Percentiles rank a stretch among this genome's conserved stretches.
Conservation (phyloP, 2,329 filamentous ascomycete genomes). For the Onygena corvina region DNA sequence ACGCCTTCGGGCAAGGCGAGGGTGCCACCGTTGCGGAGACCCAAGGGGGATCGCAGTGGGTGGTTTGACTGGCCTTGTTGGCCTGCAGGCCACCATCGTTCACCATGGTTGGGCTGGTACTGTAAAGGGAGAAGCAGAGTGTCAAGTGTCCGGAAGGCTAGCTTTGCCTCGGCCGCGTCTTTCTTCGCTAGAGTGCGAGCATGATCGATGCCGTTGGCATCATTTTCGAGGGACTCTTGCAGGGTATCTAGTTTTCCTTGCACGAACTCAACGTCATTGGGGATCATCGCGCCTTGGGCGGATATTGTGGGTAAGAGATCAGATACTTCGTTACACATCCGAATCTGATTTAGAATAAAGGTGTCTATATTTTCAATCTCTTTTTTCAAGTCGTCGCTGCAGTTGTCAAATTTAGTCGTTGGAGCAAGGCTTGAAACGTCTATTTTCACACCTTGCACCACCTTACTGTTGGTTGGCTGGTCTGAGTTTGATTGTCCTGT, state of each 20-base stretch:
- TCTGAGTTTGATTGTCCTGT: constrained; percentile 22
- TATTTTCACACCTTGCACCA: constrained; percentile 61
- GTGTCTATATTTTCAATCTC: constrained; percentile 67
- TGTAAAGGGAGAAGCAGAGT: constrained; percentile 58
- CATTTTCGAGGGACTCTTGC: constrained; percentile 50
- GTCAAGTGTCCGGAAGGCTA: constrained; percentile 61
- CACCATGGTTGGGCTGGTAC: constrained; percentile 42
- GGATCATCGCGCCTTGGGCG: constrained; percentile 51
- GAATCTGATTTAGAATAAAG: constrained; percentile 68
- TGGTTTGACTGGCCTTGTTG: constrained; percentile 31
- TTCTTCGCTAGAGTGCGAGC: constrained; percentile 48
- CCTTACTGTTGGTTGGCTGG: constrained; percentile 25
- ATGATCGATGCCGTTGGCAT: constrained; percentile 48
- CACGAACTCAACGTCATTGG: constrained; percentile 53
- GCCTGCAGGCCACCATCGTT: constrained; percentile 31
- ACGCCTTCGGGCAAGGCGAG: constrained; percentile 38
- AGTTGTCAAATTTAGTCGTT: constrained; percentile 84
- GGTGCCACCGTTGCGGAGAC: constrained; percentile 26
- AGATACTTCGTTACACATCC: constrained; percentile 59
- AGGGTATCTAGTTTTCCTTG: constrained; percentile 50
- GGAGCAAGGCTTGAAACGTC: constrained; percentile 66
- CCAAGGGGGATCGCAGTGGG: constrained; percentile 30
- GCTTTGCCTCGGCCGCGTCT: constrained; percentile 57
- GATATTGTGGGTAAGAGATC: constrained; percentile 55
- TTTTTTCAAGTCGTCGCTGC: constrained; percentile 67